Percentiles rank a stretch among this genome's conserved stretches.
Conservation (phyloP, 495 filamentous ascomycete species). For the Achaetomiella virescens region DNA sequence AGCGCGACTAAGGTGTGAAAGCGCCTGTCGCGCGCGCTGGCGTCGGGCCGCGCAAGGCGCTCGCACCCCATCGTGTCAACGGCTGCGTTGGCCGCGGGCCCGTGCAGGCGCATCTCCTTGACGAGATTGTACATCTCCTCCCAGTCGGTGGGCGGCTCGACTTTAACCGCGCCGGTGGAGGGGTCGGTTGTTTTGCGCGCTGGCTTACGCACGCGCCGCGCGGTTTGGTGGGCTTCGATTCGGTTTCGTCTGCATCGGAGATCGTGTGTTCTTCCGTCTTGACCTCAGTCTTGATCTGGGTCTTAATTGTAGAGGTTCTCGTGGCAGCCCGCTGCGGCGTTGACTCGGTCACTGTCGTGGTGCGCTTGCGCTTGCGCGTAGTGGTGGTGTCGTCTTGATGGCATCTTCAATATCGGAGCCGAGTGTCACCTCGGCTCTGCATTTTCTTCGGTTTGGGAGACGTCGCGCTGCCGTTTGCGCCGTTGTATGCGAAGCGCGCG, state of each 20-base stretch:
- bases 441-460: conserved; percentile 17
- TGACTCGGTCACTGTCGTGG: conserved; percentile 20
- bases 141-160: conserved; percentile 75
- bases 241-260: conserved; percentile 6
- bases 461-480: conserved; percentile 19
- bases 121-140: conserved; percentile 72
- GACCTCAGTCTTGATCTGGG: conserved; percentile 11
- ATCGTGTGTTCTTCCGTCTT: conserved; percentile 13
- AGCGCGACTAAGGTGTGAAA: conserved; percentile 89
- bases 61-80: conserved; percentile 99
- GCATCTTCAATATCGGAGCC: conserved; percentile 60
- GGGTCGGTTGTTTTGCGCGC: conserved; percentile 57
- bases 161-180: conserved; percentile 45
- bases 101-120: conserved; percentile 67
- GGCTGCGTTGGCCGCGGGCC: conserved; percentile 63
- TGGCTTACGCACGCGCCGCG: conserved; percentile 52
- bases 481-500: conserved; percentile 38
- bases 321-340: neutral
- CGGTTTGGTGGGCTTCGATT: conserved; percentile 23
- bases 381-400: conserved; percentile 24
- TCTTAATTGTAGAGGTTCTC: neutral
- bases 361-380: conserved; percentile 49
- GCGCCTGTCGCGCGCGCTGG: conserved; percentile 58
- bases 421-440: conserved; percentile 17
- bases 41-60: conserved; percentile 53